A percentile compares a stretch with the other conserved stretches of the same genome.
These are phyloP conservation scores for Hypoxylon cercidicola DNA, from an alignment of 495 filamentous ascomycete genomes.

Conservation along the genomic window DNA sequence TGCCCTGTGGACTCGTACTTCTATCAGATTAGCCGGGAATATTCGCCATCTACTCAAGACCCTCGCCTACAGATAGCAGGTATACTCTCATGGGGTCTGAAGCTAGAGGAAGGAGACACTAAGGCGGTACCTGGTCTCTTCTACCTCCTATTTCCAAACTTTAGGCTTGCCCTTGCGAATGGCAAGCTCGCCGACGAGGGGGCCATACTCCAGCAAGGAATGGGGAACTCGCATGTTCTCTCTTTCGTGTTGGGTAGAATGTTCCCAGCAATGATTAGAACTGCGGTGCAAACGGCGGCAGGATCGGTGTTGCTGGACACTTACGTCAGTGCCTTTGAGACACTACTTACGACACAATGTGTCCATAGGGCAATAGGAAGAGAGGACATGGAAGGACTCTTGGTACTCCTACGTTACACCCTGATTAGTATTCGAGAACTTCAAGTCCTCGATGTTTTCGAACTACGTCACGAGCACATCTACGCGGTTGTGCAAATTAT, in stretches of 20 bases:
- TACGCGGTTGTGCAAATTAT: conserved; percentile 25
- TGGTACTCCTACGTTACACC: conserved; percentile 29
- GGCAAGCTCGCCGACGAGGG: conserved; percentile 51
- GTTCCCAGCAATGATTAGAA: conserved; percentile 54
- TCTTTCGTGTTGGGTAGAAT: conserved; percentile 56
- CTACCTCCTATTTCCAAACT: conserved; percentile 61
- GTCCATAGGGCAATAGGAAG: conserved; percentile 42
- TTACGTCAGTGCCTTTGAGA: conserved; percentile 48
- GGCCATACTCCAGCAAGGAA: conserved; percentile 52
- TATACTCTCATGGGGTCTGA: conserved; percentile 60
- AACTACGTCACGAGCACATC: conserved; percentile 27
- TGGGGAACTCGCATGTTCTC: conserved; percentile 51
- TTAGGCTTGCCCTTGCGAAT: conserved; percentile 59
- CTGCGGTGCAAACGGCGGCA: conserved; percentile 25
- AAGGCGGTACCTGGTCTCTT: conserved; percentile 59
- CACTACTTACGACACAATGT: conserved; percentile 33
- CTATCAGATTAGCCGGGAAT: conserved; percentile 57
- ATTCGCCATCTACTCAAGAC: conserved; percentile 60
- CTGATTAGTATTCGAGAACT: conserved; percentile 27
- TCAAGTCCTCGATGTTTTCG: conserved; percentile 5
- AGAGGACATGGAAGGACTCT: conserved; percentile 39
- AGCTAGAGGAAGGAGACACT: conserved; percentile 53
- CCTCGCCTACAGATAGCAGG: conserved; percentile 59
- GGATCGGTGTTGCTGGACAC: conserved; percentile 54
- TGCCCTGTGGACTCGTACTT: conserved; percentile 58